These are phyloP conservation scores for Rhododendron williamsianum DNA, from an alignment of 148 eudicot genomes.

Conservation along the genomic window DNA sequence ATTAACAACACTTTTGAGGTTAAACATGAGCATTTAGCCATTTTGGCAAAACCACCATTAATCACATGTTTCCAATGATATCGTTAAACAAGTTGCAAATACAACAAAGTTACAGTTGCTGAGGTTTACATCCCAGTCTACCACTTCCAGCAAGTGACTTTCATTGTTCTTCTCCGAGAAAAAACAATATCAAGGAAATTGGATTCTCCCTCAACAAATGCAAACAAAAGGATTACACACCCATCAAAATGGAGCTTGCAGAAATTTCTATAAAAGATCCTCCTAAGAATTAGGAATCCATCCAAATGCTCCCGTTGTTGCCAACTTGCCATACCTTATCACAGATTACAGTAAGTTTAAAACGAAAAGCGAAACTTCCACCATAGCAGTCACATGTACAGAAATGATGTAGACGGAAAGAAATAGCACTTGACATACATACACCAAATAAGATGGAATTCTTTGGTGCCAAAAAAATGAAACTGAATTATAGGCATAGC, in stretches of 20 bases:
- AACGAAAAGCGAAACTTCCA: background rate
- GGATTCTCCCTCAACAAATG: background rate
- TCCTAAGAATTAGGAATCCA: conserved; percentile 7
- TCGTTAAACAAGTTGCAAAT: background rate
- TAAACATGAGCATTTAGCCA: background rate
- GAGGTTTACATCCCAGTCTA: background rate
- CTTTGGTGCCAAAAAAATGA: background rate
- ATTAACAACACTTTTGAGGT: background rate
- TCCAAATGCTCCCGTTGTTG: background rate
- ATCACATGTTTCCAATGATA: background rate
- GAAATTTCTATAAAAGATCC: background rate
- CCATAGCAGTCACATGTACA: background rate
- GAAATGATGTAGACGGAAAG: background rate
- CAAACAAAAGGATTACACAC: background rate
- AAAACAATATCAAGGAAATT: background rate
- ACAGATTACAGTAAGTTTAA: background rate
- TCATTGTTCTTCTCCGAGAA: background rate
- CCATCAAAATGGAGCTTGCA: background rate
- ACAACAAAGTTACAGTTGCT: background rate
- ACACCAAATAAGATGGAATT: background rate
- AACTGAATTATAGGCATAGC: background rate
- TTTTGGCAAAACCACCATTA: background rate
- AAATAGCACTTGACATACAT: background rate
- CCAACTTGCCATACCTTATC: background rate
- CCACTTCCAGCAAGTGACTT: background rate